Conservation (phyloP, 352 stramenopile species). For the Phytopythium mirpurense region DNA sequence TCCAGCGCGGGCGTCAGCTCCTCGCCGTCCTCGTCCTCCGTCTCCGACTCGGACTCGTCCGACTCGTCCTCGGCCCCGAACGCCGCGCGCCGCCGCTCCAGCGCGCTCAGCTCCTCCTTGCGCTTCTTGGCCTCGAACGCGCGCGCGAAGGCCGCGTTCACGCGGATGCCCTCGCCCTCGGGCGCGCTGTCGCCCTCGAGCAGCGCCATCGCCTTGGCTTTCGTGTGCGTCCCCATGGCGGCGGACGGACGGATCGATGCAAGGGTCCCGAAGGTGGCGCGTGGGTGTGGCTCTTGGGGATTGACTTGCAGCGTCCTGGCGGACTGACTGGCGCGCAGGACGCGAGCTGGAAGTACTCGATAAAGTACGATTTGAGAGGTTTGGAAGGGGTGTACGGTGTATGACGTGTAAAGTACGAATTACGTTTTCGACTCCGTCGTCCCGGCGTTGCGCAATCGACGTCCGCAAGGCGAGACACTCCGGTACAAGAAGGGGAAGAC, state of each 20-base stretch:
- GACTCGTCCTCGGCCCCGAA: slow-evolving; percentile 19
- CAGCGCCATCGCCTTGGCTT: neutral
- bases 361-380: neutral
- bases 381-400: too few relatives aligned
- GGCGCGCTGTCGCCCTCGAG: slow-evolving; percentile 6
- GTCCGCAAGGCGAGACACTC: too few relatives aligned
- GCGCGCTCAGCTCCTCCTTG: slow-evolving; percentile 67
- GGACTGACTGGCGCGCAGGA: neutral
- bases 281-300: neutral
- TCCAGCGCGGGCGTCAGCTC: slow-evolving; percentile 71
- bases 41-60: slow-evolving; percentile 64
- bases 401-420: neutral
- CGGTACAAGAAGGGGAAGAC: too few relatives aligned
- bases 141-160: slow-evolving; percentile 78
- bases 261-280: too few relatives aligned
- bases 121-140: slow-evolving; percentile 71
- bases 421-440: too few relatives aligned
- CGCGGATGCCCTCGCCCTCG: slow-evolving; percentile 16
- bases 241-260: too few relatives aligned
- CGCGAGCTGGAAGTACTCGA: neutral
- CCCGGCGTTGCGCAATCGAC: too few relatives aligned
- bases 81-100: slow-evolving; percentile 31
- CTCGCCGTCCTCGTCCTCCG: slow-evolving; percentile 80
- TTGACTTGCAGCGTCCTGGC: neutral
- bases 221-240: neutral